Conservation (phyloP, 2,329 filamentous ascomycete species). For the Aotearoamyces nothofagi region DNA sequence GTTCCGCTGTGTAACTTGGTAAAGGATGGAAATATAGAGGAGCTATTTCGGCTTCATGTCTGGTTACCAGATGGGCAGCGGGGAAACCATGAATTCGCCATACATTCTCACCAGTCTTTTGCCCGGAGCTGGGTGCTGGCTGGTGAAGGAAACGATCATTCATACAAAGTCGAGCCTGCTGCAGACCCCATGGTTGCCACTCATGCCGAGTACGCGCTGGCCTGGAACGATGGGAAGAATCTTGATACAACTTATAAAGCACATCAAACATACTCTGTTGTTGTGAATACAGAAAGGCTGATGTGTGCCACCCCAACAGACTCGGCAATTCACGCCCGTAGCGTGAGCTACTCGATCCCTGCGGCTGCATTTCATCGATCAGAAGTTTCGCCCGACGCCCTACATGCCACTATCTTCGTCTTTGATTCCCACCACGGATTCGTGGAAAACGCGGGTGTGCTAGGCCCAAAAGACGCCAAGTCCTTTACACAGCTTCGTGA, state of each 20-base stretch:
- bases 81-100: conserved; percentile 12
- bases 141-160: conserved; percentile 19
- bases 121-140: conserved; percentile 23
- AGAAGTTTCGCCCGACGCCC: conserved; percentile 13
- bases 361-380: conserved; percentile 17
- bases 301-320: conserved; percentile 6
- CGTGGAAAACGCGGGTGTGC: conserved; percentile 15
- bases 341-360: conserved; percentile 18
- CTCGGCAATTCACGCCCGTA: conserved; percentile 7
- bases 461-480: conserved; percentile 17
- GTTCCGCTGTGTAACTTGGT: no score
- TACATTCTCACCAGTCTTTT: conserved; percentile 22
- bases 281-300: conserved; percentile 13
- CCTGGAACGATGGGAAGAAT: conserved; percentile 15
- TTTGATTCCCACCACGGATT: conserved; percentile 22
- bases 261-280: conserved; percentile 14
- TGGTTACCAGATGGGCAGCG: conserved; percentile 18
- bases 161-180: conserved; percentile 14
- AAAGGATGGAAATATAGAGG: no score
- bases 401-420: conserved; percentile 22
- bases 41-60: no score
- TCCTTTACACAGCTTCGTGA: conserved; percentile 12
- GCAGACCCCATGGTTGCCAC: conserved; percentile 10
- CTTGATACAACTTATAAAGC: conserved; percentile 12
- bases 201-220: conserved; percentile 17